Percentiles rank a stretch among this genome's conserved stretches.
Evolutionary conservation across 352 stramenopile species (phyloP).

Genomic region (Phytopythium helicoides): DNA sequence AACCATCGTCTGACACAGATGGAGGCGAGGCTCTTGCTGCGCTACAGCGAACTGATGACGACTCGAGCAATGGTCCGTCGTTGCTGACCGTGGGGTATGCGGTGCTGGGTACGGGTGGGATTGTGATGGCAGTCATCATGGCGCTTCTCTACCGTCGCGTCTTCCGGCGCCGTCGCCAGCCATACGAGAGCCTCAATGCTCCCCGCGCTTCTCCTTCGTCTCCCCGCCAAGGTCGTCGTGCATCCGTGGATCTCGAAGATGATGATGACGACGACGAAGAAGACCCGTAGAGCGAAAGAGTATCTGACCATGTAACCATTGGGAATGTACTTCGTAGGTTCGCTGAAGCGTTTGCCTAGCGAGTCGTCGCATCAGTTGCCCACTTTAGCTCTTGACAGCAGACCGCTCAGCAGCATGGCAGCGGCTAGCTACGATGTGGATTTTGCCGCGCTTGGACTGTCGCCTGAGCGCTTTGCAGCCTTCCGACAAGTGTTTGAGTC

Average conservation of each 20-base stretch:
- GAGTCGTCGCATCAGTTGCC: too few species aligned
- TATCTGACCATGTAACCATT: too few species aligned
- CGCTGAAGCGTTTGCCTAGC: too few species aligned
- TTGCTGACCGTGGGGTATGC: conserved; percentile 61
- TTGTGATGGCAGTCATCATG: conserved; percentile 61
- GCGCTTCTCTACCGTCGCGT: conserved; percentile 71
- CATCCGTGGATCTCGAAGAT: conserved; percentile 20
- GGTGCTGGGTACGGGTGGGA: conserved; percentile 53
- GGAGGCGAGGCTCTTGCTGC: not conserved
- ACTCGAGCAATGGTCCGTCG: conserved; percentile 16
- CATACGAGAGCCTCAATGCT: conserved; percentile 75
- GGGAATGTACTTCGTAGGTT: not conserved
- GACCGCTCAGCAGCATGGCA: not conserved
- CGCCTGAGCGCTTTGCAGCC: conserved; percentile 48
- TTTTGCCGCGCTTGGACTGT: conserved; percentile 42
- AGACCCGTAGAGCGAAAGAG: conserved; percentile 4
- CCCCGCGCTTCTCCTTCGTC: conserved; percentile 12
- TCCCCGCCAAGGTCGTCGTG: conserved; percentile 14
- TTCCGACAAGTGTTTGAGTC: conserved; percentile 54
- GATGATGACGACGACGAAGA: conserved; percentile 38
- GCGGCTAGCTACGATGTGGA: conserved; percentile 38
- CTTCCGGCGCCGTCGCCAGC: conserved; percentile 48
- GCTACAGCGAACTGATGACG: not conserved
- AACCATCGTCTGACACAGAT: too few species aligned
- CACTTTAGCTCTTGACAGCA: too few species aligned